A percentile compares a stretch with the other conserved stretches of the same genome.
These are phyloP conservation scores for Neurospora tetraspora DNA, from an alignment of 495 filamentous ascomycete genomes.

Conservation along the genomic window DNA sequence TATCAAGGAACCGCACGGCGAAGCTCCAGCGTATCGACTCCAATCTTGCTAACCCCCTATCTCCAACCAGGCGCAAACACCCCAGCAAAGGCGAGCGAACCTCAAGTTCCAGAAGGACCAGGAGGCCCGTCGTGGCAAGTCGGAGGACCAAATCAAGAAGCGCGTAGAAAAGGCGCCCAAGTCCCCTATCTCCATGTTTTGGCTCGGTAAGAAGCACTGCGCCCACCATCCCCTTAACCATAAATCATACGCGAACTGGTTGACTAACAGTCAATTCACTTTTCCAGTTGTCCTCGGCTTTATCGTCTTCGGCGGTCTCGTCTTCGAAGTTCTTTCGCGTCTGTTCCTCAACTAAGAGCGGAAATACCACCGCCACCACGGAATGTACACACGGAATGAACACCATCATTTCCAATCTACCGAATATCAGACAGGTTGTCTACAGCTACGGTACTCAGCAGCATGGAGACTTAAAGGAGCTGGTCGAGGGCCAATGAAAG, in stretches of 20 bases:
- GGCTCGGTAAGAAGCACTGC: slow-evolving; percentile 59
- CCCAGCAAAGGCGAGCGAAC: slow-evolving; percentile 83
- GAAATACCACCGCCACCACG: background rate
- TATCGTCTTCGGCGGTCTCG: slow-evolving; percentile 71
- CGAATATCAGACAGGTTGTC: background rate
- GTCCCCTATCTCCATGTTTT: slow-evolving; percentile 67
- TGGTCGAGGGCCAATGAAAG: background rate
- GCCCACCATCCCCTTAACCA: slow-evolving; percentile 2
- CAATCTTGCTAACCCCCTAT: background rate
- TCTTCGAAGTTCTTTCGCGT: slow-evolving; percentile 70
- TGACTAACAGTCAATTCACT: background rate
- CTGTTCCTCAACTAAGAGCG: slow-evolving; percentile 51
- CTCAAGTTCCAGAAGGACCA: slow-evolving; percentile 72
- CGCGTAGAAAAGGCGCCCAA: slow-evolving; percentile 52
- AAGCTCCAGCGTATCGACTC: background rate
- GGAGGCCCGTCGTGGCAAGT: slow-evolving; percentile 74
- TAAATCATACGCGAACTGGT: background rate
- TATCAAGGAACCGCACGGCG: background rate
- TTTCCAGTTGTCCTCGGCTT: slow-evolving; percentile 62
- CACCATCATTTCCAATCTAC: background rate
- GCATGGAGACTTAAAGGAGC: background rate
- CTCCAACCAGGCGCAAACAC: slow-evolving; percentile 72
- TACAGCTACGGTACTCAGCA: background rate
- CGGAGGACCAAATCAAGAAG: slow-evolving; percentile 57
- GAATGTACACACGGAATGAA: background rate